Percentiles rank a stretch among this genome's conserved stretches.
phyloP scores from a whole-genome alignment of 163 green algal species.

The Chloroidium sp. region DNA sequence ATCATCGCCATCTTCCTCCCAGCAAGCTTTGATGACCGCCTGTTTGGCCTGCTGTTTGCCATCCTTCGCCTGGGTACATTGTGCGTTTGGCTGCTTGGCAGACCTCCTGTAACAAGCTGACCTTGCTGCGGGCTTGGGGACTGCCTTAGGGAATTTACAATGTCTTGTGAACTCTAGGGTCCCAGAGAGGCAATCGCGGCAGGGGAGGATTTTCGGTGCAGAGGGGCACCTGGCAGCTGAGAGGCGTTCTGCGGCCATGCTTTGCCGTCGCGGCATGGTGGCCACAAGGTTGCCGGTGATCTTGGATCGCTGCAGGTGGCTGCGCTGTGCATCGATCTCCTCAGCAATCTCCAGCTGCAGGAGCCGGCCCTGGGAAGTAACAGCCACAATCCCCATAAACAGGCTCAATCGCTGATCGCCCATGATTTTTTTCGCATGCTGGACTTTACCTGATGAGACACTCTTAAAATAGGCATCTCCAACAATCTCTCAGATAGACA shows the following conservation, averaged over 20 bases:
- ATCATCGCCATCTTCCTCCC: background rate
- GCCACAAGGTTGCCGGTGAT: slow-evolving; percentile 59
- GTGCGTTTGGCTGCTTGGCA: background rate
- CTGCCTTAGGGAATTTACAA: background rate
- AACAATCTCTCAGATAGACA: background rate
- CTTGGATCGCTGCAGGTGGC: slow-evolving; percentile 51
- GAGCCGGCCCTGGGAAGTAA: slow-evolving; percentile 48
- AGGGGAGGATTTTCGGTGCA: background rate
- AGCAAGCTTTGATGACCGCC: background rate
- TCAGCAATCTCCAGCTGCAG: slow-evolving; percentile 75
- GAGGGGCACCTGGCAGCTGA: background rate
- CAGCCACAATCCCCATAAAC: too few relatives aligned
- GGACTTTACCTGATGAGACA: background rate
- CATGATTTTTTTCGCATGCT: too few relatives aligned
- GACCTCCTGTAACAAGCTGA: background rate
- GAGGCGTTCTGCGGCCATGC: background rate
- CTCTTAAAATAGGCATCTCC: background rate
- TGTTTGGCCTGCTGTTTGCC: too few relatives aligned
- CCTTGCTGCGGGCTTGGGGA: background rate
- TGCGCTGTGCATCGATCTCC: slow-evolving; percentile 57
- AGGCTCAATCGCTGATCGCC: too few relatives aligned
- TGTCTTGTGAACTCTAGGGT: background rate
- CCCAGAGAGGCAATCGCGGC: background rate
- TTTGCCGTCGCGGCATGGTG: slow-evolving; percentile 58
- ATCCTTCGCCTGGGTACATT: too few relatives aligned